Evolutionary conservation across 495 filamentous ascomycete species (phyloP).

Genomic region (Penicillium cinerascens): DNA sequence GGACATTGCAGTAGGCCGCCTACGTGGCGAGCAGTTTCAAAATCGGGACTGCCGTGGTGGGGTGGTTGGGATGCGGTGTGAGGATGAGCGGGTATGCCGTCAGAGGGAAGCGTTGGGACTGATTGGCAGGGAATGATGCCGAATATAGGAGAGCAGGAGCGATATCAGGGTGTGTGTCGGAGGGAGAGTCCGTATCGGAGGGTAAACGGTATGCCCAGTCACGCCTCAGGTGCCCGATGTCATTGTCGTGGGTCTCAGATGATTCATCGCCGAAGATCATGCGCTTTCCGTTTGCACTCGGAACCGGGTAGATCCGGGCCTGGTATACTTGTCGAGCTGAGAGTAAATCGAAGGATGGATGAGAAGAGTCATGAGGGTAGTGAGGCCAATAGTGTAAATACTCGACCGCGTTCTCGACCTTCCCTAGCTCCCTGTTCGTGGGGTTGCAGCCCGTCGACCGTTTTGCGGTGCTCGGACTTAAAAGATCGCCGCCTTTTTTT

Average conservation of each 20-base stretch:
- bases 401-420: not conserved
- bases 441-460: conserved; percentile 7
- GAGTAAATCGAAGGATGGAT: not conserved
- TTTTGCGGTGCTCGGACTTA: conserved; percentile 9
- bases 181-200: conserved; percentile 9
- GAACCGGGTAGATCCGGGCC: not conserved
- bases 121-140: conserved; percentile 17
- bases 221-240: conserved; percentile 4
- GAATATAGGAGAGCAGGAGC: conserved; percentile 8
- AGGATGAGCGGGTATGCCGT: conserved; percentile 17
- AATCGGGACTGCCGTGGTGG: conserved; percentile 19
- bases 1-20: conserved; percentile 21
- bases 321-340: not conserved
- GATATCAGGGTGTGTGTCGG: not conserved
- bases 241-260: conserved; percentile 24
- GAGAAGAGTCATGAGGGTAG: not conserved
- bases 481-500: conserved; percentile 24
- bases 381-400: not conserved
- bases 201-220: not conserved
- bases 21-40: conserved; percentile 20
- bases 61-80: conserved; percentile 28
- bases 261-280: conserved; percentile 17
- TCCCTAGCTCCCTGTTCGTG: not conserved
- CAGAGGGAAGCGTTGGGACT: conserved; percentile 1
- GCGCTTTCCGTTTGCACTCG: conserved; percentile 1